Evolutionary conservation across 2,329 filamentous ascomycete genomes (phyloP), one percentile per base, ranked within the genome.

Genomic region (Phialemoniopsis sp.): DNA sequence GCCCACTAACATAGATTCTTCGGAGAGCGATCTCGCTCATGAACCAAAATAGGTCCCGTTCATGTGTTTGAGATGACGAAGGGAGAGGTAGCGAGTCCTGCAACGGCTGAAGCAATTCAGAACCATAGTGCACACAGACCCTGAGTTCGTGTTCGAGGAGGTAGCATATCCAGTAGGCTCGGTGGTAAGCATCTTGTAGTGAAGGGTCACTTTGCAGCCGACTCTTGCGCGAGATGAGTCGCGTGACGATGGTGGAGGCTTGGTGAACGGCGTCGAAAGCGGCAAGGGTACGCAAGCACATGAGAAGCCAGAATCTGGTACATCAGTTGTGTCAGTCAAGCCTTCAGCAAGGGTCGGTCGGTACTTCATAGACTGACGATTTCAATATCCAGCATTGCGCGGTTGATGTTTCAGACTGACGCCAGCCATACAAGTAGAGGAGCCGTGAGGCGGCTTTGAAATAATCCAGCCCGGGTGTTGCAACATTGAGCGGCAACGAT

Each of bases 81-180:
- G 5, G 47, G 43, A 3, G 48, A 36, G 10, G 41, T 36, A 10
- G 46, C 40, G 16, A 34, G 36, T 19, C 48, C 43, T 29, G 40
- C 15, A 29, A 42, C 16, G 32, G 41, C 33, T 51, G 44, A 6
- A 51, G 36, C 9, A 47, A 26, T 12, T 44, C 38, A 5, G 44
- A 45, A 30, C 47, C 47, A 28, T 42, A 49, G 1, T 47, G 43
- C 3, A 50, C 42, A 30, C 47, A 45, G 12, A 38, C 39, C 37
- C 50, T 47, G 14, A 51, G 44, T 18, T 47, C 43, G 37, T 48
- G 46, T 37, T 51, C 49, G 14, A 49, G 39, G 9, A 51, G 37
- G 21, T 51, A 51, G 32, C 49, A 49, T 15, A 47, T 41, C 49
- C 49, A 51, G 37, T 48, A 49, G 4, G 47, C 47, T 4, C 46